phyloP scores from a whole-genome alignment of 208 protist species.

The Acanthamoeba divionensis region DNA sequence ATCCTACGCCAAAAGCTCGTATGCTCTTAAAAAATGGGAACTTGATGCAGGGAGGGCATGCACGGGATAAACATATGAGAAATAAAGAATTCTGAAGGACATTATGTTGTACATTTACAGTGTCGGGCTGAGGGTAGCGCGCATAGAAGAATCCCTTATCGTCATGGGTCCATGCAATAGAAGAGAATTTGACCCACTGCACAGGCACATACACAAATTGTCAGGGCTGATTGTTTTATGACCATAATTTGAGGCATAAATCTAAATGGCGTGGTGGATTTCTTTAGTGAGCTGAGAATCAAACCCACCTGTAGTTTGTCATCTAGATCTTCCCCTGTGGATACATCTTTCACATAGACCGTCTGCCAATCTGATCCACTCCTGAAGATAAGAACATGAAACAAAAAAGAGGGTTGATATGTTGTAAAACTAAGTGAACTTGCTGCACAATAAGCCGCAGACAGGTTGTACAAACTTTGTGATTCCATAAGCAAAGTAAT shows the following conservation, averaged over 20 bases:
- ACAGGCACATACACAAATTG: neutral
- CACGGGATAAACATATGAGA: neutral
- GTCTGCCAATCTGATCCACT: conserved; percentile 69
- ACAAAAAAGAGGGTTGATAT: no score
- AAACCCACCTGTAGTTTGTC: neutral
- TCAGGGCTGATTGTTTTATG: neutral
- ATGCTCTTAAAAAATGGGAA: no score
- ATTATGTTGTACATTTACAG: neutral
- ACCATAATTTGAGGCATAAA: neutral
- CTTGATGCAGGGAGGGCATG: no score
- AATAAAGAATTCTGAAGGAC: neutral
- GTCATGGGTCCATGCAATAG: conserved; percentile 33
- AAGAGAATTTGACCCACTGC: conserved; percentile 59
- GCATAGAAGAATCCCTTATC: conserved; percentile 72
- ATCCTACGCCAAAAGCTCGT: no score
- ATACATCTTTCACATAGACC: conserved; percentile 43
- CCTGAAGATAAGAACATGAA: neutral
- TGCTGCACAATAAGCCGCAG: neutral
- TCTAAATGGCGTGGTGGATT: neutral
- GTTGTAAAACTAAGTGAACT: no score
- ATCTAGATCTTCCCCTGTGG: neutral
- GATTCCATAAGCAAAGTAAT: conserved; percentile 26
- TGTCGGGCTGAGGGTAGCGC: conserved; percentile 42
- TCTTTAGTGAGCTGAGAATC: neutral
- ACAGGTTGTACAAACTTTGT: neutral